phyloP scores from a whole-genome alignment of 2,329 filamentous ascomycete species.

The Cladophialophora immunda region DNA sequence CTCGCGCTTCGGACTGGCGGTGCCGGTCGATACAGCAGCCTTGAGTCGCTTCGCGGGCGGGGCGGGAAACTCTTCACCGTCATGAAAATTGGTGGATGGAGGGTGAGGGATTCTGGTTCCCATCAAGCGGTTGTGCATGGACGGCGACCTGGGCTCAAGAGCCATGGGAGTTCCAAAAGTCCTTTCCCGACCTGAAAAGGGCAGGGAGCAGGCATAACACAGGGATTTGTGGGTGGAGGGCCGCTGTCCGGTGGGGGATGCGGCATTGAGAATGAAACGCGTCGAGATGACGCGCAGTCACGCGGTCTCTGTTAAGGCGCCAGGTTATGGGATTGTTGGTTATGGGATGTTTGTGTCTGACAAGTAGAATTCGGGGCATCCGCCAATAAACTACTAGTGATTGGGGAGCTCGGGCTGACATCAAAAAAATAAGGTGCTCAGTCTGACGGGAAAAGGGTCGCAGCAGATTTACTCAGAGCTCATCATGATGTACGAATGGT shows the following conservation, averaged over 20 bases:
- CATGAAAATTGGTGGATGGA: constrained; percentile 43
- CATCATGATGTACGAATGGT: too few relatives aligned
- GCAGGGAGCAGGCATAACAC: not conserved
- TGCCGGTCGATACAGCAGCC: constrained; percentile 15
- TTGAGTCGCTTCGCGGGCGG: constrained; percentile 43
- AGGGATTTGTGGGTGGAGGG: not conserved
- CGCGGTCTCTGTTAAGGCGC: not conserved
- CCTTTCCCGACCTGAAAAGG: not conserved
- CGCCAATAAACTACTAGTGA: not conserved
- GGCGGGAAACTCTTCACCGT: constrained; percentile 43
- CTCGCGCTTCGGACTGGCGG: constrained; percentile 30
- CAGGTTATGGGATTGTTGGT: not conserved
- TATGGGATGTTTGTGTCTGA: not conserved
- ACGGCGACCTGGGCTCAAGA: constrained; percentile 30
- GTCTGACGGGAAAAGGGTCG: too few relatives aligned
- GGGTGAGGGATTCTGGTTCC: constrained; percentile 43
- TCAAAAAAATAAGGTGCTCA: too few relatives aligned
- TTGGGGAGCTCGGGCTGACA: too few relatives aligned
- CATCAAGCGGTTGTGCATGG: constrained; percentile 42
- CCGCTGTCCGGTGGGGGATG: not conserved
- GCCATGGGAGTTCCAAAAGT: constrained; percentile 24
- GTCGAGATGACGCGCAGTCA: constrained; percentile 15
- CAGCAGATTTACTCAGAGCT: too few relatives aligned
- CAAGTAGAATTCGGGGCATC: not conserved
- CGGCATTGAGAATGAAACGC: not conserved